Conservation (phyloP, 2,329 filamentous ascomycete genomes). For the Pseudopithomyces maydicus region DNA sequence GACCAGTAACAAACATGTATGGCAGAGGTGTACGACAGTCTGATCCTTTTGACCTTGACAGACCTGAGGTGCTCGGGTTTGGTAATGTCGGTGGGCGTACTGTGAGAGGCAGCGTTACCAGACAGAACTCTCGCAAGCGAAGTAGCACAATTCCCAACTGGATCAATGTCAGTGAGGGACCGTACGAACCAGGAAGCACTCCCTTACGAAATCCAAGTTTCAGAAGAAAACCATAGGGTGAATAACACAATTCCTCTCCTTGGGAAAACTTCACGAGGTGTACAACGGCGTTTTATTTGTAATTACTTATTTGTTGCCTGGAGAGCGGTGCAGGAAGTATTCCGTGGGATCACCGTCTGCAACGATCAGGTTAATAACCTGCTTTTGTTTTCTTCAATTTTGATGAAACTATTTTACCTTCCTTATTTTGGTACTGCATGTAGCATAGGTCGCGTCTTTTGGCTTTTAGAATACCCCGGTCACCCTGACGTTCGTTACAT, state of each 20-base stretch:
- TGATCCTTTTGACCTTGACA: constrained; percentile 48
- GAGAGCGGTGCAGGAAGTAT: constrained; percentile 40
- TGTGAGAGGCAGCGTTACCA: constrained; percentile 35
- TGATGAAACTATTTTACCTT: constrained; percentile 3
- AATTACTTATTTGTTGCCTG: constrained; percentile 12
- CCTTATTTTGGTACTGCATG: constrained; percentile 1
- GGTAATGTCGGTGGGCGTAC: constrained; percentile 30
- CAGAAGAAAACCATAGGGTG: constrained; percentile 15
- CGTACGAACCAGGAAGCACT: constrained; percentile 23
- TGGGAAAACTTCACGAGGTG: constrained; percentile 19
- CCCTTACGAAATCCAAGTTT: constrained; percentile 22
- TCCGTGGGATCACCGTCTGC: constrained; percentile 33
- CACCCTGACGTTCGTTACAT: constrained; percentile 6
- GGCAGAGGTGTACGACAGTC: constrained; percentile 40
- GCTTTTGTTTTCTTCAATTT: not conserved
- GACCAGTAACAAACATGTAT: constrained; percentile 35
- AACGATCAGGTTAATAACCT: not conserved
- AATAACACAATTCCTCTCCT: not conserved
- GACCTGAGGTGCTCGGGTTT: constrained; percentile 46
- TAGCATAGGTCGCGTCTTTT: constrained; percentile 7
- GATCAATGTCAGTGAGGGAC: constrained; percentile 25
- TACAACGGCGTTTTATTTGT: constrained; percentile 12
- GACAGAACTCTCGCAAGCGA: constrained; percentile 33
- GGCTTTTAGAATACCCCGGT: constrained; percentile 3
- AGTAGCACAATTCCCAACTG: constrained; percentile 38